Evolutionary conservation across 768 basidiomycete species (phyloP).

Genomic region (Amanita thiersii): DNA sequence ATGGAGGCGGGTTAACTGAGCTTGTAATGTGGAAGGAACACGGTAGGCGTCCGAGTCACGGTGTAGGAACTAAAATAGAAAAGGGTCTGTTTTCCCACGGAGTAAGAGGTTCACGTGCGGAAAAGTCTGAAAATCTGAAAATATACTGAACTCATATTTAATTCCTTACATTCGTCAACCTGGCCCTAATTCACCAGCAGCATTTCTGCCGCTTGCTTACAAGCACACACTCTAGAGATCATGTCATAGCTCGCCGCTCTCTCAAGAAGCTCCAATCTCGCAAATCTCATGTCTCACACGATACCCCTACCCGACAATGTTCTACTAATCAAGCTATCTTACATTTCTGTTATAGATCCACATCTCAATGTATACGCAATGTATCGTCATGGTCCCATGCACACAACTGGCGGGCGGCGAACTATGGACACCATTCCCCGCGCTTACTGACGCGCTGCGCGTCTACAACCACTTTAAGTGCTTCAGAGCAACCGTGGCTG

Average conservation of each 20-base stretch:
- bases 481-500: conserved; percentile 31
- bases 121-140: no score
- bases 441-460: not conserved
- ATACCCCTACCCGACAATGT: not conserved
- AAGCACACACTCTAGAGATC: not conserved
- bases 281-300: not conserved
- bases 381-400: not conserved
- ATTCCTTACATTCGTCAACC: not conserved
- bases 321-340: conserved; percentile 1
- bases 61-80: no score
- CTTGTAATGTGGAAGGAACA: no score
- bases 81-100: no score
- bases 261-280: not conserved
- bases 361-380: not conserved
- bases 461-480: conserved; percentile 8
- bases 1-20: no score
- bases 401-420: no score
- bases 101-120: no score
- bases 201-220: not conserved
- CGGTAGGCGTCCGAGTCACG: no score
- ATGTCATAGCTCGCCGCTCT: not conserved
- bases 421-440: no score
- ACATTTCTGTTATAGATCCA: not conserved
- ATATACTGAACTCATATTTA: no score
- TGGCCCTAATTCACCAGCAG: not conserved